Evolutionary conservation across 2,329 filamentous ascomycete species (phyloP).

Genomic region (Dactylonectria estremocensis): DNA sequence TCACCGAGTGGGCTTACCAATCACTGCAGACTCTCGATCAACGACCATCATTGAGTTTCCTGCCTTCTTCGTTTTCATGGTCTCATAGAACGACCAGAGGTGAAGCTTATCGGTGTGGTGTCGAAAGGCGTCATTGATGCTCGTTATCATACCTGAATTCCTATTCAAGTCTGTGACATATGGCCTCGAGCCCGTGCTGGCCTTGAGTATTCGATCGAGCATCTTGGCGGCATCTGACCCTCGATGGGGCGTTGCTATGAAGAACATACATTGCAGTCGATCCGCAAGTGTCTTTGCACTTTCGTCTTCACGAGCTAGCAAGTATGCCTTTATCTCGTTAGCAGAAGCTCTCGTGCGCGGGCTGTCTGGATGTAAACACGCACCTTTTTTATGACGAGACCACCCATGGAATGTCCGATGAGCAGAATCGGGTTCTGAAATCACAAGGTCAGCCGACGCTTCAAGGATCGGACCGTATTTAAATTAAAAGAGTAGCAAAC

Average conservation of each 20-base stretch:
- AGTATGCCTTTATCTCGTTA: too few species aligned
- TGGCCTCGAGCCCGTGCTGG: slow-evolving; percentile 38
- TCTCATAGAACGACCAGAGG: slow-evolving; percentile 56
- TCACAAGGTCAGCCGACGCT: neutral
- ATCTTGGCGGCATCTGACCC: slow-evolving; percentile 50
- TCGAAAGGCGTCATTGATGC: slow-evolving; percentile 54
- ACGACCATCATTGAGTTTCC: slow-evolving; percentile 52
- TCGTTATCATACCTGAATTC: slow-evolving; percentile 42
- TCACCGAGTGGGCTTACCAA: slow-evolving; percentile 44
- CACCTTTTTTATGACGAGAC: slow-evolving; percentile 54
- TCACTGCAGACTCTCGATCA: slow-evolving; percentile 51
- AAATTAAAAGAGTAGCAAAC: too few species aligned
- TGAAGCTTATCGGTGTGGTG: slow-evolving; percentile 43
- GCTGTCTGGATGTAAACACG: neutral
- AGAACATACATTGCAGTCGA: slow-evolving; percentile 51
- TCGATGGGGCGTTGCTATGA: slow-evolving; percentile 55
- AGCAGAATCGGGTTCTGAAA: slow-evolving; percentile 42
- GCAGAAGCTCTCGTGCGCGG: too few species aligned
- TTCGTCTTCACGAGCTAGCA: too few species aligned
- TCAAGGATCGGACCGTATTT: too few species aligned
- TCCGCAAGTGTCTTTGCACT: too few species aligned
- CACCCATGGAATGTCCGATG: slow-evolving; percentile 51
- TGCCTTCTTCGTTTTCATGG: too few species aligned
- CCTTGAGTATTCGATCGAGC: slow-evolving; percentile 45
- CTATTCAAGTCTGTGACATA: slow-evolving; percentile 47